Base-by-base conservation (phyloP, 495 filamentous ascomycete genomes). In the Massariosphaeria phaeospora region DNA sequence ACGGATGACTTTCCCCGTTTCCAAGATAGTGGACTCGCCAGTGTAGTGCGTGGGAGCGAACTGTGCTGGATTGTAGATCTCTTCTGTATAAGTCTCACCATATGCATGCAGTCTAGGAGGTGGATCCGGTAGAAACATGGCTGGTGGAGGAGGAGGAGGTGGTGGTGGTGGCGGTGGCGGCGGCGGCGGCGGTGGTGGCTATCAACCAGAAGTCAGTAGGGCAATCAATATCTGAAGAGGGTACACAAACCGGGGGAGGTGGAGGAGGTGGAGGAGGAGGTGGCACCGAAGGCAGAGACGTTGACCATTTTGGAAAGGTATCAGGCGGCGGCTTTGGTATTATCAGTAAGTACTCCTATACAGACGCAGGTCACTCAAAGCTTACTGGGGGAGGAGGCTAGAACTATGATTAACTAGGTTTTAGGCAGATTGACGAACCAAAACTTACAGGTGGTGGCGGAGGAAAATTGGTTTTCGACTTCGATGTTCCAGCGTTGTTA, bases 31-130 rank as follows among this genome's bases (percentile, higher is more conserved):
- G 3, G 60, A 34, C 6, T 63, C 54, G 9, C 43, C 59, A 23
- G 41, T 42, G 23, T 57, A 62, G n/a, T 46, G 53, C 2, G 34
- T 7, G 1, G 52, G 59, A 24, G 57, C 52, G 8, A 62, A 27
- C 9, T 45, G 48, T 15, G 31, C 26, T 17, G 47, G 59, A 27
- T 21, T 62, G 2, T 20, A 42, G 12, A 54, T 24, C 9, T 13
- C 27, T 25, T 56, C 47, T 6, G 18, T 17, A 29, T 17, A 31
- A 20, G n/a, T 44, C n/a, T n/a, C n/a, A n/a, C n/a, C n/a, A n/a
- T n/a, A n/a, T n/a, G n/a, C 18, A 29, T 46, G 15, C 26, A 47
- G n/a, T 33, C 21, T 12, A 5, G 26, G 2, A 33, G n/a, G 2
- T 47, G 43, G 15, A 13, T 40, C 20, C 17, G 47, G 23, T 34